phyloP scores from a whole-genome alignment of 129 eudicot genomes.

The Scalesia atractyloides region DNA sequence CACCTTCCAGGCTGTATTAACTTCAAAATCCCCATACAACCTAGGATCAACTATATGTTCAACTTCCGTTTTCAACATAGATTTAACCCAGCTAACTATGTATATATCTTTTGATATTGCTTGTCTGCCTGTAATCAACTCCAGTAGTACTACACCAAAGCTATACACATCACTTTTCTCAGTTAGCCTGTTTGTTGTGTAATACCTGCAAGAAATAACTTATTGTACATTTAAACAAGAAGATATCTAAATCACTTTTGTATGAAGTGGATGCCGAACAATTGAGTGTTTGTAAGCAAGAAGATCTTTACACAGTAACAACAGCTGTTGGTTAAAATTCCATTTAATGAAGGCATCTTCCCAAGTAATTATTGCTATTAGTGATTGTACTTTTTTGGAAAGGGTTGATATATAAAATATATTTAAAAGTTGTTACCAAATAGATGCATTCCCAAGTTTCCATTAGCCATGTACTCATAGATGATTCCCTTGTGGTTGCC shows the following conservation, averaged over 20 bases:
- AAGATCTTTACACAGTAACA: background rate
- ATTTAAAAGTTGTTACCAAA: no score
- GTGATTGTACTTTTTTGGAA: background rate
- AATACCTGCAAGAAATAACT: slow-evolving; percentile 28
- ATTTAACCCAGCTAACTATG: slow-evolving; percentile 11
- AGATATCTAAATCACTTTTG: background rate
- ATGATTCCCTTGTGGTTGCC: slow-evolving; percentile 18
- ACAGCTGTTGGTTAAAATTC: background rate
- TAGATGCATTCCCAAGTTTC: slow-evolving; percentile 9
- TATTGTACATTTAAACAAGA: background rate
- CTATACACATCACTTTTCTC: slow-evolving; percentile 46
- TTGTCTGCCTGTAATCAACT: slow-evolving; percentile 27
- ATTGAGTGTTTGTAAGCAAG: background rate
- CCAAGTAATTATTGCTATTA: background rate
- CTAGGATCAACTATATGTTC: slow-evolving; percentile 18
- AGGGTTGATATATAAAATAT: background rate
- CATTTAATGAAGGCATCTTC: background rate
- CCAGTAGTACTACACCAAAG: slow-evolving; percentile 34
- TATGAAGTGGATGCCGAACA: background rate
- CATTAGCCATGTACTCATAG: slow-evolving; percentile 12
- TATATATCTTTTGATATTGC: slow-evolving; percentile 15
- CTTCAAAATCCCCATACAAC: slow-evolving; percentile 19
- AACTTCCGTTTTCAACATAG: slow-evolving; percentile 7
- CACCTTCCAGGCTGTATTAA: slow-evolving; percentile 15
- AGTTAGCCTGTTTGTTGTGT: slow-evolving; percentile 29